Conservation (phyloP, 2,329 filamentous ascomycete genomes). For the Phoma sp. region DNA sequence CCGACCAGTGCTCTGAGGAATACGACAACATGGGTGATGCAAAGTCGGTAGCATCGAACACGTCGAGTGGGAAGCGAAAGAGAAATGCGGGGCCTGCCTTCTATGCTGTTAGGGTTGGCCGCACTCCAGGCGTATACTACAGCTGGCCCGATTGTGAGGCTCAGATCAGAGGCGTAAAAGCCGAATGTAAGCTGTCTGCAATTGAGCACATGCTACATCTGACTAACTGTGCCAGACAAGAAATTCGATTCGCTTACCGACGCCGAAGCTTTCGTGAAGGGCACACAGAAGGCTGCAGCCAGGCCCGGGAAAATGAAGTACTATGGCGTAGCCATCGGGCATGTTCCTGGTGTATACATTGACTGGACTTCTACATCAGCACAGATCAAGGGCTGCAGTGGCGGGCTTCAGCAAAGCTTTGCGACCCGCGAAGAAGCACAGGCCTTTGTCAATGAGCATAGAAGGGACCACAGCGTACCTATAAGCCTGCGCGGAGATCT, state of each 20-base stretch:
- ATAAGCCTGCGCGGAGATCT: conserved; percentile 37
- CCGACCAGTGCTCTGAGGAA: neutral
- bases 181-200: conserved; percentile 40
- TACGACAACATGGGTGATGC: conserved; percentile 23
- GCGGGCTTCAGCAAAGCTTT: conserved; percentile 62
- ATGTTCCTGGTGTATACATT: conserved; percentile 66
- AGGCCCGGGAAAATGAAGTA: conserved; percentile 57
- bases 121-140: conserved; percentile 67
- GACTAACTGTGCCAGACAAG: conserved; percentile 65
- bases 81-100: conserved; percentile 59
- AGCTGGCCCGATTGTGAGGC: conserved; percentile 67
- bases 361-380: conserved; percentile 73
- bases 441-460: conserved; percentile 65
- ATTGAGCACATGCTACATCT: too few species aligned
- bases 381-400: conserved; percentile 76
- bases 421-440: conserved; percentile 70
- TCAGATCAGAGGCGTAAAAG: conserved; percentile 65
- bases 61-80: conserved; percentile 61
- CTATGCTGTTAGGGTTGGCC: conserved; percentile 68
- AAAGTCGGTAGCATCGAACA: conserved; percentile 28
- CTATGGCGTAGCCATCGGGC: conserved; percentile 66
- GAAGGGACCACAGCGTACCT: conserved; percentile 35
- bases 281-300: conserved; percentile 51
- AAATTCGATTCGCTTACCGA: conserved; percentile 76
- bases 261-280: conserved; percentile 78